phyloP scores from a whole-genome alignment of 1,284 basidiomycete species.

The Naganishia liquefaciens region DNA sequence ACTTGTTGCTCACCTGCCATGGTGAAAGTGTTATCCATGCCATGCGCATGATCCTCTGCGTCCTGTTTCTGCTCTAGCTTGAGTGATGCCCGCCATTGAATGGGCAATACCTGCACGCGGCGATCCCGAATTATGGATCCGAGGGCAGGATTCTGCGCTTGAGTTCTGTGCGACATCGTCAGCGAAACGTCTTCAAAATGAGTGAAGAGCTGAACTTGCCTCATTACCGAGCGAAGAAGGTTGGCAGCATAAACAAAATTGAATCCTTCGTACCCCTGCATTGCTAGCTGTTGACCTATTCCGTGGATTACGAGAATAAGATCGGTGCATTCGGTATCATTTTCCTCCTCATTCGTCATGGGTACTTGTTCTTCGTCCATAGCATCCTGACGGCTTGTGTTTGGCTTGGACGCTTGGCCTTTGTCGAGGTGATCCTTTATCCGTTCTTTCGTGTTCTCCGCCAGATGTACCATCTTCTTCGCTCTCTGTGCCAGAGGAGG shows the following conservation, averaged over 20 bases:
- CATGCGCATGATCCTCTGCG: conserved; percentile 54
- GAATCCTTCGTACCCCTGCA: conserved; percentile 56
- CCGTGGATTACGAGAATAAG: conserved; percentile 58
- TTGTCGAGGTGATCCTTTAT: conserved; percentile 34
- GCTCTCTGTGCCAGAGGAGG: conserved; percentile 16
- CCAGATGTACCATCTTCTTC: conserved; percentile 21
- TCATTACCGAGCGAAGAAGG: conserved; percentile 54
- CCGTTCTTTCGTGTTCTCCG: conserved; percentile 31
- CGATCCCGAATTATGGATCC: conserved; percentile 56
- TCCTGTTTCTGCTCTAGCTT: conserved; percentile 55
- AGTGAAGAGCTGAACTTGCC: conserved; percentile 40
- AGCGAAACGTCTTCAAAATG: background rate
- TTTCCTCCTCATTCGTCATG: conserved; percentile 45
- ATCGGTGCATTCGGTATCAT: conserved; percentile 55
- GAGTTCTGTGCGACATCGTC: conserved; percentile 45
- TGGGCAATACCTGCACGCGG: conserved; percentile 58
- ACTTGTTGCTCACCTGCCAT: conserved; percentile 48
- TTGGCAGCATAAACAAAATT: conserved; percentile 59
- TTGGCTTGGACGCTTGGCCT: conserved; percentile 20
- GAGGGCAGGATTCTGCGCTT: conserved; percentile 54
- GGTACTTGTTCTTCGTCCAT: conserved; percentile 51
- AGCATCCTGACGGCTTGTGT: conserved; percentile 37
- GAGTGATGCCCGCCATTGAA: conserved; percentile 60
- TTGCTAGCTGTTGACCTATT: conserved; percentile 57
- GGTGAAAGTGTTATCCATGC: conserved; percentile 56